Percentiles rank a stretch among this genome's conserved stretches.
These are phyloP conservation scores for Salvia sclarea DNA, from an alignment of 305 asterid species.

Conservation along the genomic window DNA sequence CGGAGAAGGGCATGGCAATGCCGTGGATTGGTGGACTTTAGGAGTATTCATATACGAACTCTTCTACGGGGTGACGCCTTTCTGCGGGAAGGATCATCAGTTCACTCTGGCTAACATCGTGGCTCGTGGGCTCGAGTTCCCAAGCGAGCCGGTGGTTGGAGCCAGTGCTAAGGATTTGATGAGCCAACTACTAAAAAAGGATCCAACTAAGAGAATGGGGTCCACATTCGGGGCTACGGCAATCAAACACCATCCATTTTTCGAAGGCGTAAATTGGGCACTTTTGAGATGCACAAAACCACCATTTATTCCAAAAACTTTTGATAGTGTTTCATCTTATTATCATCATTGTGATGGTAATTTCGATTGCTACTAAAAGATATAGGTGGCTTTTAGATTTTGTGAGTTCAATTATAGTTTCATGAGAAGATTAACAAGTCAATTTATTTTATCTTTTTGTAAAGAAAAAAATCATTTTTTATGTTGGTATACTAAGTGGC, in stretches of 20 bases:
- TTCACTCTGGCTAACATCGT: conserved; percentile 63
- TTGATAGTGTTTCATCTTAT: conserved; percentile 33
- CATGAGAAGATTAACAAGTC: neutral
- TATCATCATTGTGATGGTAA: conserved; percentile 41
- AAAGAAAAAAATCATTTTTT: neutral
- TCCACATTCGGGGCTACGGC: conserved; percentile 65
- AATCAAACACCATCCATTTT: conserved; percentile 69
- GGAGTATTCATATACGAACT: conserved; percentile 63
- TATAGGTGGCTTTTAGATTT: conserved; percentile 23
- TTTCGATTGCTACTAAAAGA: conserved; percentile 45
- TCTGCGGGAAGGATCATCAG: conserved; percentile 58
- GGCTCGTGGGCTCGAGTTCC: conserved; percentile 66
- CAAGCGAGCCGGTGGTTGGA: conserved; percentile 54
- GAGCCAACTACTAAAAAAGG: conserved; percentile 51
- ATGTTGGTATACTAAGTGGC: too few relatives aligned
- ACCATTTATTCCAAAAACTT: conserved; percentile 54
- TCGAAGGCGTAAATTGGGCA: conserved; percentile 80
- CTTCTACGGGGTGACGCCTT: conserved; percentile 68
- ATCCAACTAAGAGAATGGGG: conserved; percentile 76
- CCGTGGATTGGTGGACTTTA: conserved; percentile 83
- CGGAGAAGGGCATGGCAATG: conserved; percentile 79
- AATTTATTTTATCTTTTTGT: neutral
- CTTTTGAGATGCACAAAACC: conserved; percentile 68
- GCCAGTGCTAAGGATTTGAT: conserved; percentile 63
- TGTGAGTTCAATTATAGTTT: neutral